These are phyloP conservation scores for Syncephalis fuscata DNA, from an alignment of 371 early-diverging fungal genomes.

Conservation along the genomic window DNA sequence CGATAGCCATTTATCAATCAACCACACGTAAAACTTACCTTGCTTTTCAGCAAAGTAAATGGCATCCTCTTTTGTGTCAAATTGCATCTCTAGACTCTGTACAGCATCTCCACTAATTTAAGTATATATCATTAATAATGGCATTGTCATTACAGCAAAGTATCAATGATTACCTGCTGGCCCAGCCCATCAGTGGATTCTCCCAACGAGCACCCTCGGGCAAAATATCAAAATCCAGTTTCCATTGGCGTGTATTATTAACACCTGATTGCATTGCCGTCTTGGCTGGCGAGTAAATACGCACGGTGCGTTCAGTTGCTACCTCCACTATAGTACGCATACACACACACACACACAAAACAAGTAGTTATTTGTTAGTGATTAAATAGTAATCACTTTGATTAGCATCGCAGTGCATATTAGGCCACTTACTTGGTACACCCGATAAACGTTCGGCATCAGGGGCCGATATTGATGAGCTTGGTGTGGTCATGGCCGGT, in stretches of 20 bases:
- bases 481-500: too few species aligned
- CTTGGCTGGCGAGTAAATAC: constrained; percentile 71
- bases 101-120: constrained; percentile 53
- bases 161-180: constrained; percentile 42
- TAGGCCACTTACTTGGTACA: too few species aligned
- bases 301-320: constrained; percentile 49
- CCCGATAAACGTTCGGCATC: too few species aligned
- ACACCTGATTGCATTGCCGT: constrained; percentile 77
- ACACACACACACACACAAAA: too few species aligned
- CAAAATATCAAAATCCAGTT: constrained; percentile 73
- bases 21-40: constrained; percentile 21
- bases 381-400: too few species aligned
- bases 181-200: constrained; percentile 92
- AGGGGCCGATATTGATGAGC: too few species aligned
- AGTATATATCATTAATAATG: neutral
- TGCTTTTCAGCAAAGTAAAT: constrained; percentile 85
- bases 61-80: constrained; percentile 74
- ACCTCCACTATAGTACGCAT: constrained; percentile 16
- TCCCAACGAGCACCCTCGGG: constrained; percentile 70
- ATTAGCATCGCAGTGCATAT: too few species aligned
- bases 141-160: too few species aligned
- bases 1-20: too few species aligned
- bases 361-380: too few species aligned
- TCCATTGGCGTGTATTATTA: constrained; percentile 64
- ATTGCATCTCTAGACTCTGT: constrained; percentile 74